Evolutionary conservation across 2,329 filamentous ascomycete species (phyloP).

Genomic region (Aspergillus glaucus): DNA sequence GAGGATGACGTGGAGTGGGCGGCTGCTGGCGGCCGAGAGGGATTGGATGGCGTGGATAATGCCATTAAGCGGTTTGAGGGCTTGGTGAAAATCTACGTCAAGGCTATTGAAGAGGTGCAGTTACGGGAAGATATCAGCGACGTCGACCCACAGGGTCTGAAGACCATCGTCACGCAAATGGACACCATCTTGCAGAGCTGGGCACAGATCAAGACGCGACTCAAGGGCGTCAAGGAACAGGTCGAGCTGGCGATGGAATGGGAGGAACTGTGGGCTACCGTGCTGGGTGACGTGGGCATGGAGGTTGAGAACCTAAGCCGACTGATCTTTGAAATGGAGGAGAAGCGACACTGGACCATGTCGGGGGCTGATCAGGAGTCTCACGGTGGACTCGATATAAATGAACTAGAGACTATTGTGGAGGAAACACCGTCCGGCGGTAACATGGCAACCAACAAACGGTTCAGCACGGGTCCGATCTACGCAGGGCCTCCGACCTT

Average conservation of each 20-base stretch:
- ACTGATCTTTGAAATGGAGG: slow-evolving; percentile 95
- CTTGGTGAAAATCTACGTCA: slow-evolving; percentile 85
- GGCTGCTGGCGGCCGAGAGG: slow-evolving; percentile 66
- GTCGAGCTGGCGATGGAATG: slow-evolving; percentile 98
- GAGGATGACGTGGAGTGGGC: slow-evolving; percentile 98
- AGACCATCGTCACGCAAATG: slow-evolving; percentile 77
- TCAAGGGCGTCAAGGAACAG: slow-evolving; percentile 77
- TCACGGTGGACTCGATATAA: slow-evolving; percentile 62
- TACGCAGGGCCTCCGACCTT: slow-evolving; percentile 48
- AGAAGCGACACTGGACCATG: slow-evolving; percentile 74
- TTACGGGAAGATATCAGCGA: slow-evolving; percentile 65
- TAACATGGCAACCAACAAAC: slow-evolving; percentile 51
- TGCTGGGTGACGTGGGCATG: slow-evolving; percentile 84
- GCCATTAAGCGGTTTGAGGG: slow-evolving; percentile 80
- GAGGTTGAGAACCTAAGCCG: slow-evolving; percentile 76
- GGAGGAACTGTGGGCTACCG: slow-evolving; percentile 93
- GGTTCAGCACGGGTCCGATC: slow-evolving; percentile 59
- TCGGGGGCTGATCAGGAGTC: slow-evolving; percentile 53
- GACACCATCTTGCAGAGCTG: slow-evolving; percentile 79
- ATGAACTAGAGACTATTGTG: slow-evolving; percentile 85
- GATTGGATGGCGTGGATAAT: slow-evolving; percentile 52
- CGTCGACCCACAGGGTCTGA: slow-evolving; percentile 66
- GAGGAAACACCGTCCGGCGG: slow-evolving; percentile 68
- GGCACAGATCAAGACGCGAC: slow-evolving; percentile 69
- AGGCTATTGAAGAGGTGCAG: slow-evolving; percentile 89